Conservation (phyloP, 2,329 filamentous ascomycete species). For the Calcarisporium arbuscula region DNA sequence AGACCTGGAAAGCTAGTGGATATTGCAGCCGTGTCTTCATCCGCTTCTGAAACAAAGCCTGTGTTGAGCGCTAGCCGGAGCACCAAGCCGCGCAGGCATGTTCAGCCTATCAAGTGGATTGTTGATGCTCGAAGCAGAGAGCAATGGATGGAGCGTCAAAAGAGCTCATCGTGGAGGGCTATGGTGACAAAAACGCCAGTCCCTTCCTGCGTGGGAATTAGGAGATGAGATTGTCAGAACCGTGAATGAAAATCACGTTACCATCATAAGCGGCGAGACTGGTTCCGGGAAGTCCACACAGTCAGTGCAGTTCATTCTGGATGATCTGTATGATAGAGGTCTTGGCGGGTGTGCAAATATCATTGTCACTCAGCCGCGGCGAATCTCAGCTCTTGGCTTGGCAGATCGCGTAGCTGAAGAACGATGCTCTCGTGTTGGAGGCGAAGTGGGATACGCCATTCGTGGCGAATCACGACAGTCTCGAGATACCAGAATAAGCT, state of each 20-base stretch:
- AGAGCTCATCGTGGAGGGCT: conserved; percentile 57
- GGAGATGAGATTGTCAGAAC: conserved; percentile 69
- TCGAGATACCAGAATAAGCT: conserved; percentile 77
- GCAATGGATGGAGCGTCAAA: conserved; percentile 65
- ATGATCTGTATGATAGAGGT: conserved; percentile 74
- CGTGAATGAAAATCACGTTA: conserved; percentile 75
- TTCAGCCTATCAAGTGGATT: conserved; percentile 58
- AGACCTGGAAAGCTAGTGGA: conserved; percentile 78
- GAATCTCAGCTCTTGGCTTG: conserved; percentile 89
- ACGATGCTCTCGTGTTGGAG: conserved; percentile 71
- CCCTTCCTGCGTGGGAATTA: conserved; percentile 82
- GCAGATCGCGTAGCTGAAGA: conserved; percentile 94
- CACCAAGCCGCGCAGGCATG: conserved; percentile 36
- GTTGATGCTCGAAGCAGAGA: conserved; percentile 54
- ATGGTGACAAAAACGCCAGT: conserved; percentile 69
- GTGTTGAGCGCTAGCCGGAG: conserved; percentile 18
- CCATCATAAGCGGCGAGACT: conserved; percentile 94
- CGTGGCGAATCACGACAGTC: conserved; percentile 79
- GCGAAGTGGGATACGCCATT: conserved; percentile 88
- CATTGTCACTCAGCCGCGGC: conserved; percentile 88
- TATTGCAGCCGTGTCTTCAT: conserved; percentile 71
- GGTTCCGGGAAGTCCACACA: conserved; percentile 97
- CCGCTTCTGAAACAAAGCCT: conserved; percentile 48
- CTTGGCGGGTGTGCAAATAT: conserved; percentile 79
- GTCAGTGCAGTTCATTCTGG: conserved; percentile 90